Evolutionary conservation across 495 filamentous ascomycete species (phyloP).

Genomic region (Cercophora sp.): DNA sequence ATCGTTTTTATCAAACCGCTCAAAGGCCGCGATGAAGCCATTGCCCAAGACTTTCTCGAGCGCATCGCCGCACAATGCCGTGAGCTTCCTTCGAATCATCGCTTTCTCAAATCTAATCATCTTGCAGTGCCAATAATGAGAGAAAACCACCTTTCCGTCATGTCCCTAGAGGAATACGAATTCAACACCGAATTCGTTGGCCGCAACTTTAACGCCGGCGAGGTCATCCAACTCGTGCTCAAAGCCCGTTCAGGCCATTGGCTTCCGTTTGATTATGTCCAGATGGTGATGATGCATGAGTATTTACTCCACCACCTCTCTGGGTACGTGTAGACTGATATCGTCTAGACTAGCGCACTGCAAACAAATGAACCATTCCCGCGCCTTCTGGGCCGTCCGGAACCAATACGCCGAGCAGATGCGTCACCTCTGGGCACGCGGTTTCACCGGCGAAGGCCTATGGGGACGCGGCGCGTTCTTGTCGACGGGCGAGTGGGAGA

Average conservation of each 20-base stretch:
- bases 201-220: conserved; percentile 82
- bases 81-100: conserved; percentile 22
- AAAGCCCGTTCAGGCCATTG: conserved; percentile 59
- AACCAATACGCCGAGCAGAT: conserved; percentile 64
- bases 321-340: not conserved
- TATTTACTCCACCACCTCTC: conserved; percentile 10
- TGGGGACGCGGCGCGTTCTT: conserved; percentile 66
- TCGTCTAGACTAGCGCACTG: conserved; percentile 64
- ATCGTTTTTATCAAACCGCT: conserved; percentile 77
- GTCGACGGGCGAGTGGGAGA: conserved; percentile 53
- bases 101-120: conserved; percentile 5
- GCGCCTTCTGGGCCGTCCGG: conserved; percentile 68
- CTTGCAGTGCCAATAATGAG: conserved; percentile 63
- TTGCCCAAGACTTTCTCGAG: conserved; percentile 67
- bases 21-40: conserved; percentile 51
- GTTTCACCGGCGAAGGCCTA: conserved; percentile 71
- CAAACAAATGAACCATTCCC: conserved; percentile 78
- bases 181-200: conserved; percentile 71
- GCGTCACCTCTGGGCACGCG: conserved; percentile 56
- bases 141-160: conserved; percentile 60
- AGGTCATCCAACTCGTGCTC: conserved; percentile 75
- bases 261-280: conserved; percentile 71
- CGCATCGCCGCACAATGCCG: conserved; percentile 73
- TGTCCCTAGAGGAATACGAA: conserved; percentile 71
- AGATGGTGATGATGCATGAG: conserved; percentile 85